Base-by-base conservation (phyloP, 1,284 basidiomycete species). In the Ganoderma meredithae region DNA sequence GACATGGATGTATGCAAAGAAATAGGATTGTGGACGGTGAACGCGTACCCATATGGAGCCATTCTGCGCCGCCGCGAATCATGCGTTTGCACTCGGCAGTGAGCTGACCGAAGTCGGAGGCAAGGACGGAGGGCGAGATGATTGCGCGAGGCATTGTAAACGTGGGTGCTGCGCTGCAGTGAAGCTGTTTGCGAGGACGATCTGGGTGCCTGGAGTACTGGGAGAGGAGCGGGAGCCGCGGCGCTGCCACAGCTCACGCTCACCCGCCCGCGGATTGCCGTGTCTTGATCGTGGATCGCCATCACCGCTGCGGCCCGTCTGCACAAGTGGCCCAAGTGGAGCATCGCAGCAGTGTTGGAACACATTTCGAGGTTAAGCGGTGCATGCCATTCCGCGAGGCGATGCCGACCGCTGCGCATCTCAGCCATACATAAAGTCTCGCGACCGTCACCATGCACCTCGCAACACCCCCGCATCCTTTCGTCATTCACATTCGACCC, bases 101-200 rank as follows among this genome's bases (percentile, higher is more conserved):
- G 72, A 98, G 88, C 77, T 96, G 91, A 52, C 95, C 95, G 82
- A 98, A 95, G 84, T 98, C 95, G n/a, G 94, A 95, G 68, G 95
- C 95, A 36, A 97, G 91, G 49, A 96, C 94, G 17, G 95, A 96
- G 40, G 95, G 95, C 10, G 95, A 90, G 79, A 97, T 94, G 81
- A 97, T 96, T 22, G 94, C 90, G 76, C 88, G 87, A 74, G 90
- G 92, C 95, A 96, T 95, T 68, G 71, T 49, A n/a, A 27, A 9
- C 19, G 19, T n/a, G 19, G 19, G 43, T 44, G 43, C 25, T n/a
- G 62, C 49, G 60, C 22, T 36, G 43, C 53, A 1, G 8, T 8
- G 12, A 47, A 22, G 44, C 19, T n/a, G 44, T 47, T 19, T 19
- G 43, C 5, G 6, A 19, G n/a, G n/a, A n/a, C n/a, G n/a, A n/a